A percentile compares a stretch with the other conserved stretches of the same genome.
phyloP scores from a whole-genome alignment of 2,329 filamentous ascomycete genomes.

The Hansfordia pulvinata region DNA sequence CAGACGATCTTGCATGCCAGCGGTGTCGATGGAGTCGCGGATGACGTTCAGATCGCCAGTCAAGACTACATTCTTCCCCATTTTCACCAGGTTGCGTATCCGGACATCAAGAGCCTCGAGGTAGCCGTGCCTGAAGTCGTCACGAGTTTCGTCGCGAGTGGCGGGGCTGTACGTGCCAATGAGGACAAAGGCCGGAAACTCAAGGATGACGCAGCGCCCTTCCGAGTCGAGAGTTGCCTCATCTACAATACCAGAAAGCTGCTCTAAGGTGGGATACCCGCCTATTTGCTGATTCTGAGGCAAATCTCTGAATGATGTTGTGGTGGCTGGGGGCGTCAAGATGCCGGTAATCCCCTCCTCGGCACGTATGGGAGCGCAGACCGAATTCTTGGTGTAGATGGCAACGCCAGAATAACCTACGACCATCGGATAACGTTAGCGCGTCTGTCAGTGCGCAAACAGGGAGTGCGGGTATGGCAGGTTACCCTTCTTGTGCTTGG shows the following conservation, averaged over 20 bases:
- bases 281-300: slow-evolving; percentile 67
- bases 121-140: slow-evolving; percentile 72
- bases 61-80: slow-evolving; percentile 75
- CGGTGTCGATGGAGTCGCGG: slow-evolving; percentile 58
- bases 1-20: slow-evolving; percentile 57
- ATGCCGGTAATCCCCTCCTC: slow-evolving; percentile 89
- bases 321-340: slow-evolving; percentile 59
- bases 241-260: slow-evolving; percentile 53
- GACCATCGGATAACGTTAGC: slow-evolving; percentile 5
- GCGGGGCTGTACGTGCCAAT: slow-evolving; percentile 89
- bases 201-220: slow-evolving; percentile 79
- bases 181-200: slow-evolving; percentile 90
- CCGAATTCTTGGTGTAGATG: slow-evolving; percentile 82
- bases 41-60: slow-evolving; percentile 82
- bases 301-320: slow-evolving; percentile 60
- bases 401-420: slow-evolving; percentile 89
- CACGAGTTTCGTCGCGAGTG: slow-evolving; percentile 69
- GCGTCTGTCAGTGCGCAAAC: background rate
- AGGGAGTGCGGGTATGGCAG: background rate
- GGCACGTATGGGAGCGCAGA: slow-evolving; percentile 73
- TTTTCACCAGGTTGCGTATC: slow-evolving; percentile 66
- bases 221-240: slow-evolving; percentile 71
- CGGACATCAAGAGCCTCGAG: slow-evolving; percentile 68
- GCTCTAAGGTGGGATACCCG: slow-evolving; percentile 63
- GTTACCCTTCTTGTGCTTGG: slow-evolving; percentile 80